Percentiles rank a stretch among this genome's conserved stretches.
These are phyloP conservation scores for Lupinus albus DNA, from an alignment of 306 rosid species.

Conservation along the genomic window DNA sequence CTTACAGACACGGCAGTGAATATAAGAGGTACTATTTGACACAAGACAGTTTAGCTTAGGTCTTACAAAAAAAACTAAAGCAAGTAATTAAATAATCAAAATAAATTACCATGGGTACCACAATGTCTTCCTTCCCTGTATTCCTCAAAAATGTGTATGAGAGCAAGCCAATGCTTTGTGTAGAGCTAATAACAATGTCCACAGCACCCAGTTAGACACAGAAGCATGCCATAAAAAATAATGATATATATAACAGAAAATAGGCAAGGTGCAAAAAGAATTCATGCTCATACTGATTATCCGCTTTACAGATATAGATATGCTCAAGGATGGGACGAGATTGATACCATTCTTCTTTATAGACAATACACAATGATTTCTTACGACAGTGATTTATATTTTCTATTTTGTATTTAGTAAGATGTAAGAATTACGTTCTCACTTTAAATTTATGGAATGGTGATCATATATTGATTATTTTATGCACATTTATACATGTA, in stretches of 20 bases:
- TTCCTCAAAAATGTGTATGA: conserved; percentile 93
- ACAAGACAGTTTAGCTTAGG: not conserved
- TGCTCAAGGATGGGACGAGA: no score
- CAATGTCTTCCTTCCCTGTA: conserved; percentile 93
- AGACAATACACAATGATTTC: no score
- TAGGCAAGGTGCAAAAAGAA: no score
- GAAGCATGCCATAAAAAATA: conserved; percentile 32
- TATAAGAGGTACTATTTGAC: not conserved
- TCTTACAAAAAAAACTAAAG: not conserved
- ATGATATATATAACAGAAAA: conserved; percentile 1
- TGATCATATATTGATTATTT: no score
- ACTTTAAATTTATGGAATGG: no score
- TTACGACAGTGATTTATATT: no score
- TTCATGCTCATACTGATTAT: no score
- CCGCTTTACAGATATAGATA: no score
- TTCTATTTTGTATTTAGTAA: no score
- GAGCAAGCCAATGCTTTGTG: conserved; percentile 92
- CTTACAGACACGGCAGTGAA: not conserved
- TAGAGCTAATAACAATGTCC: conserved; percentile 53
- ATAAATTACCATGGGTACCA: conserved; percentile 90
- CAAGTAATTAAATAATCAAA: not conserved
- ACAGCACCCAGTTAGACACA: conserved; percentile 48
- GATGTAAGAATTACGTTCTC: no score
- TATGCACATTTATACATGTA: no score
- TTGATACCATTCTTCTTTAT: no score